These are phyloP conservation scores for Decorospora gaudefroyi DNA, from an alignment of 2,329 filamentous ascomycete genomes.

Conservation along the genomic window DNA sequence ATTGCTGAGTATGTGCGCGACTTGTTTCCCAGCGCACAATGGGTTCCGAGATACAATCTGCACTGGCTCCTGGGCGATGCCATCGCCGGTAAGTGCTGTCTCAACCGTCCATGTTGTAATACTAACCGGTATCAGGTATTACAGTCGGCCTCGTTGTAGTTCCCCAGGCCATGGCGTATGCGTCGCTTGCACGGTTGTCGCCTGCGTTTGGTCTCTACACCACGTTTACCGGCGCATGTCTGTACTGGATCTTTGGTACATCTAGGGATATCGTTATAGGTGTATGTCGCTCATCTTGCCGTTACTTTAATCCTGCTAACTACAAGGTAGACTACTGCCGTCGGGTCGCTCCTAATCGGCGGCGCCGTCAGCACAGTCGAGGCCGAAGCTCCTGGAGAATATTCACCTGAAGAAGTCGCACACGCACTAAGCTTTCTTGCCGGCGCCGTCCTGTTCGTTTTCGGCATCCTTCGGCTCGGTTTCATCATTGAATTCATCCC, in stretches of 20 bases:
- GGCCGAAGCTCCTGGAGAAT: conserved; percentile 61
- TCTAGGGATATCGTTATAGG: conserved; percentile 98
- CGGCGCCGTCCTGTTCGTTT: conserved; percentile 74
- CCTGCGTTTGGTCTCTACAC: conserved; percentile 87
- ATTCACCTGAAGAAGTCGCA: conserved; percentile 68
- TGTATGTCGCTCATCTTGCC: conserved; percentile 57
- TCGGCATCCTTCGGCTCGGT: conserved; percentile 79
- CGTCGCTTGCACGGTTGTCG: conserved; percentile 73
- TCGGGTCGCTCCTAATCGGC: conserved; percentile 87
- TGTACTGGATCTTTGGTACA: conserved; percentile 97
- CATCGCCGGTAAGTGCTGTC: conserved; percentile 33
- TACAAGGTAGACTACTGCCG: conserved; percentile 74
- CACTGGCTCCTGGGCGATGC: conserved; percentile 40
- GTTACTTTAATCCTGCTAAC: conserved; percentile 3
- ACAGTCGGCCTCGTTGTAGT: conserved; percentile 80
- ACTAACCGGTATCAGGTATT: conserved; percentile 42
- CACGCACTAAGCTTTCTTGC: conserved; percentile 77
- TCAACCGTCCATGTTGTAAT: neutral
- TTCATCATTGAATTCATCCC: conserved; percentile 95
- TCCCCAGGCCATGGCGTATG: conserved; percentile 94
- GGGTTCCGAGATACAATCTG: conserved; percentile 37
- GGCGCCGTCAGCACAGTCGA: conserved; percentile 71
- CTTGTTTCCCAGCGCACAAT: conserved; percentile 37
- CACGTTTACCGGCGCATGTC: conserved; percentile 88
- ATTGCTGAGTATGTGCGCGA: conserved; percentile 30